phyloP scores from a whole-genome alignment of 148 eudicot species.

The Agrostemma githago region DNA sequence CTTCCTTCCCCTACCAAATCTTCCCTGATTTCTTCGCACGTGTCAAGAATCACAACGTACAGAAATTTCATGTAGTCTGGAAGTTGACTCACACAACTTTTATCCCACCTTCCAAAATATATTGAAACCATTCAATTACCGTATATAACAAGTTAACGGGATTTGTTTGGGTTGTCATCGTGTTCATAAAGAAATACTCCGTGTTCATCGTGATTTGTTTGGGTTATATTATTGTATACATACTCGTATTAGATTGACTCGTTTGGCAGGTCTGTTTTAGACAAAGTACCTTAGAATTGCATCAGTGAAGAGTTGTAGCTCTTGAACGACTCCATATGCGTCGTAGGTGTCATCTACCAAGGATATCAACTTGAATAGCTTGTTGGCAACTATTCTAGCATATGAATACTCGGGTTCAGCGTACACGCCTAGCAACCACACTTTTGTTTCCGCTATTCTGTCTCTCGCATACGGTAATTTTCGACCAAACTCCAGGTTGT shows the following conservation, averaged over 20 bases:
- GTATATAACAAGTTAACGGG: no score
- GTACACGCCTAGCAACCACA: conserved; percentile 29
- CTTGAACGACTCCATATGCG: conserved; percentile 28
- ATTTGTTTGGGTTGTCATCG: no score
- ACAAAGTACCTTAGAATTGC: conserved; percentile 36
- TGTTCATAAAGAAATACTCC: no score
- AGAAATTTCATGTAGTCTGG: conserved; percentile 34
- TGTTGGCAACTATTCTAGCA: conserved; percentile 24
- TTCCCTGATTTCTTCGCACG: conserved; percentile 25
- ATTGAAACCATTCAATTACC: no score
- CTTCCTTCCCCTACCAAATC: conserved; percentile 29
- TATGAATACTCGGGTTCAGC: conserved; percentile 32
- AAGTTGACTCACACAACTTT: conserved; percentile 24
- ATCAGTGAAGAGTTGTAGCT: conserved; percentile 30
- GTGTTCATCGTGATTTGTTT: no score
- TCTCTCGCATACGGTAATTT: conserved; percentile 34
- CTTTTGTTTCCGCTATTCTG: conserved; percentile 36
- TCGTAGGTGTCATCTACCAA: conserved; percentile 42
- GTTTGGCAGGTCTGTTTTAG: no score
- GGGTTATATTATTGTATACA: no score
- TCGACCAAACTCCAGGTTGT: conserved; percentile 13
- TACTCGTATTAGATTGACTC: no score
- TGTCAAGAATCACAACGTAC: conserved; percentile 21
- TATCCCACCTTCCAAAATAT: conserved; percentile 20
- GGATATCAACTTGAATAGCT: conserved; percentile 15